Evolutionary conservation across 139 green algal species (phyloP).

Genomic region (Chlamydomonas eustigma): DNA sequence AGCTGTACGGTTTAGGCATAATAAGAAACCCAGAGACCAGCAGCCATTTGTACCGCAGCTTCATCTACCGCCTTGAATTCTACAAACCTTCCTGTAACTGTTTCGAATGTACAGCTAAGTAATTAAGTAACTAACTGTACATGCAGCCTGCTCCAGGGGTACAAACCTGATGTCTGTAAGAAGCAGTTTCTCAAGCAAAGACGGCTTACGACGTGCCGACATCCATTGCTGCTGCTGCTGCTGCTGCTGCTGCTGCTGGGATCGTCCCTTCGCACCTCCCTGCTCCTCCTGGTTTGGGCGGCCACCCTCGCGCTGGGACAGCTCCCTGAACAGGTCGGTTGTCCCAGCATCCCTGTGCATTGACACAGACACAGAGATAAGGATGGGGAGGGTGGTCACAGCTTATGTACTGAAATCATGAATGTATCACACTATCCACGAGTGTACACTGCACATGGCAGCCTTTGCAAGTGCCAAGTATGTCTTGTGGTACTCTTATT

Average conservation of each 20-base stretch:
- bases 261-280: too few species aligned
- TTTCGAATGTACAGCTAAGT: too few species aligned
- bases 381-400: background rate
- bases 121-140: background rate
- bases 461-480: background rate
- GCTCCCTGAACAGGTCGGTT: background rate
- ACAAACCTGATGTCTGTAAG: constrained; percentile 18
- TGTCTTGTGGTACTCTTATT: too few species aligned
- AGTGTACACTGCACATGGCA: background rate
- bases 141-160: background rate
- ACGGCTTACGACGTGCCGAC: constrained; percentile 1
- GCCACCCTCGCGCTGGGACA: background rate
- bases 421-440: too few species aligned
- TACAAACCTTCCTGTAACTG: too few species aligned
- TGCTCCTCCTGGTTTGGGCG: too few species aligned
- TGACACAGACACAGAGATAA: background rate
- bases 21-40: too few species aligned
- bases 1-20: too few species aligned
- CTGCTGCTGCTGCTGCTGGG: constrained; percentile 5
- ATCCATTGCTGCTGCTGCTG: constrained; percentile 10
- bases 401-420: background rate
- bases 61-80: too few species aligned
- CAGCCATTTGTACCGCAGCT: too few species aligned
- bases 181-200: constrained; percentile 35
- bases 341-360: background rate